Evolutionary conservation across 345 rosid species (phyloP), one percentile per base, ranked within the genome.

Genomic region (Pseudoturritis turrita): DNA sequence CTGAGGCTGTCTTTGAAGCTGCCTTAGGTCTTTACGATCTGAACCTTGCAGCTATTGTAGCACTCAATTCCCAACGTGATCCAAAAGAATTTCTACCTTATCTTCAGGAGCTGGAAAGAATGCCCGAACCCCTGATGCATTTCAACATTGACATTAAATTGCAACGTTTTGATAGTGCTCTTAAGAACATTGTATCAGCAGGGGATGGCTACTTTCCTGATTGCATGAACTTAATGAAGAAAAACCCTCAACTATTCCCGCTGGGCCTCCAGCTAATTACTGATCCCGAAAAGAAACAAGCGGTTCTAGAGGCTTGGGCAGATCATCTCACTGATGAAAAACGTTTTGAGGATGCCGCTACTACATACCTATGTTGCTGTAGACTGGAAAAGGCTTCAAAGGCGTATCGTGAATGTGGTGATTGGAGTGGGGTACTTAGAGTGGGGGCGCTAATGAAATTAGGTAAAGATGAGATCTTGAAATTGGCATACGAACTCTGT

Each of bases 61-160:
- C 99, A 58, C 79, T 91, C 77, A 91, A 95, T 78, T 89, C 99
- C 72, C 96, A 95, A 44, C 85, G 83, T 50, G 99, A 95, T 69
- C 99, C 99, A 17, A 95, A 95, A 85, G 99, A 95, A 64, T 91
- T 95, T 82, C 91, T 91, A 79, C 99, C 99, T 68, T 91, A 83
- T 78, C 97, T 95, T 54, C 92, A 87, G 77, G 96, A 88, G 62
- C 78, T 95, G 81, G 89, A 89, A 61, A 29, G 36, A 28, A 87
- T 91, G 96, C 83, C 96, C 1, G 11, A 70, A 80, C 80, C 81
- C 40, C 77, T 89, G 72, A 91, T 95, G 97, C 87, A 78, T 70
- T 89, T 88, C 76, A 91, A 74, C 63, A 88, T 95, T 65, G 97
- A 95, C 82, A 85, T 95, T 67, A 92, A 80, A 79, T 72, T 95